A percentile compares a stretch with the other conserved stretches of the same genome.
Conservation (phyloP, 2,329 filamentous ascomycete genomes). For the Chrysoporthe deuterocubensis region DNA sequence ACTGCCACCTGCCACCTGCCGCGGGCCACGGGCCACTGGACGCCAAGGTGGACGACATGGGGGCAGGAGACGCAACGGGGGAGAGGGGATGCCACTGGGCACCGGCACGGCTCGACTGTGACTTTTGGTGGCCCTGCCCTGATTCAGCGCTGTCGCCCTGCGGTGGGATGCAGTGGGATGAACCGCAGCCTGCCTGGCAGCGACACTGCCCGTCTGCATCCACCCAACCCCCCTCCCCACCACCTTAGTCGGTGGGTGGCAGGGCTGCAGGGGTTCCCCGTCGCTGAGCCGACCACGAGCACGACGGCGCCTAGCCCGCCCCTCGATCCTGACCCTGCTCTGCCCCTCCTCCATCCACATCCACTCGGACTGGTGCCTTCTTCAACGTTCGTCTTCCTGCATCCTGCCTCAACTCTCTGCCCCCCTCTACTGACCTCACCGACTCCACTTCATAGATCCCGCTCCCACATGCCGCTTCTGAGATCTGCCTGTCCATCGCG, state of each 20-base stretch:
- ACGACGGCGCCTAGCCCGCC: background rate
- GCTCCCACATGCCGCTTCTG: background rate
- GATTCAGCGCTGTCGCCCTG: too few relatives aligned
- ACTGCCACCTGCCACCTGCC: constrained; percentile 1
- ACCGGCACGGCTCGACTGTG: background rate
- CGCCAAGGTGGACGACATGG: too few relatives aligned
- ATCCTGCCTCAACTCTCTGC: background rate
- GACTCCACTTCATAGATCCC: constrained; percentile 11
- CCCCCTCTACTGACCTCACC: constrained; percentile 12
- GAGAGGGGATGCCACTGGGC: background rate
- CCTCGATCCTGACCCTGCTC: background rate
- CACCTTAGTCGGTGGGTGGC: constrained; percentile 1
- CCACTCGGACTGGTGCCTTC: constrained; percentile 13
- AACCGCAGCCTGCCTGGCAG: too few relatives aligned
- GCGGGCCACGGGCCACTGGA: background rate
- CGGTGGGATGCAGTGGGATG: too few relatives aligned
- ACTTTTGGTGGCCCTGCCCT: background rate
- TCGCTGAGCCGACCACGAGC: constrained; percentile 14
- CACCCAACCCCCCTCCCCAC: background rate
- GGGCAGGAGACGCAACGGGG: background rate
- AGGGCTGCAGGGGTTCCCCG: constrained; percentile 16
- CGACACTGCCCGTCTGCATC: background rate
- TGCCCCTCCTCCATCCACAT: constrained; percentile 1
- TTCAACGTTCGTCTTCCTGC: background rate
- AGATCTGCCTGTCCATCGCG: background rate